phyloP scores from a whole-genome alignment of 768 basidiomycete genomes.

The Gloeostereum incarnatum region DNA sequence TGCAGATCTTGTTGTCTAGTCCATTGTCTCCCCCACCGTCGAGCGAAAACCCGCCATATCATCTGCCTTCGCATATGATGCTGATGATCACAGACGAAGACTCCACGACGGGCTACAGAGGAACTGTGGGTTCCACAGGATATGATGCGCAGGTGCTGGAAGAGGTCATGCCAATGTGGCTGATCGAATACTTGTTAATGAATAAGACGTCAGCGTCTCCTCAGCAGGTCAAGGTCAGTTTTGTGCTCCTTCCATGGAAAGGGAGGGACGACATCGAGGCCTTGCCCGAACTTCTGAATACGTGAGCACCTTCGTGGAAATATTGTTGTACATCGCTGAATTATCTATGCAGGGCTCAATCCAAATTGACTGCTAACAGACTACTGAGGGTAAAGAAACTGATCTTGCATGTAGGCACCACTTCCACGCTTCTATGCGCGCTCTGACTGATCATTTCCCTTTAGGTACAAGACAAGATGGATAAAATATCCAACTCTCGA shows the following conservation, averaged over 20 bases:
- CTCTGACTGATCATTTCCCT: constrained; percentile 6
- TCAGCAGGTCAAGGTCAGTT: constrained; percentile 69
- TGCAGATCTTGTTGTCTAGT: constrained; percentile 45
- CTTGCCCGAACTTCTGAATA: constrained; percentile 77
- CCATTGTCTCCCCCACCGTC: constrained; percentile 59
- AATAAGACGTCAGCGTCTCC: constrained; percentile 47
- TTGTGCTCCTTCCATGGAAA: constrained; percentile 75
- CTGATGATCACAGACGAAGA: constrained; percentile 81
- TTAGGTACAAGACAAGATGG: constrained; percentile 80
- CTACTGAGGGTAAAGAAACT: constrained; percentile 84
- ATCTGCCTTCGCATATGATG: constrained; percentile 48
- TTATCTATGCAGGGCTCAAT: constrained; percentile 43
- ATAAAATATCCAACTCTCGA: constrained; percentile 30
- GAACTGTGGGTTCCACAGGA: constrained; percentile 49
- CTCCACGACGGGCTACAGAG: constrained; percentile 64
- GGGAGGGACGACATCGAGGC: constrained; percentile 47
- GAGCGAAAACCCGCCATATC: constrained; percentile 61
- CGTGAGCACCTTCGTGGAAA: constrained; percentile 36
- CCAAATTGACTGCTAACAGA: constrained; percentile 82
- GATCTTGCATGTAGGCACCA: constrained; percentile 56
- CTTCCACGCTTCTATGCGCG: background rate
- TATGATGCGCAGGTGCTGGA: constrained; percentile 46
- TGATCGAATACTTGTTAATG: constrained; percentile 76
- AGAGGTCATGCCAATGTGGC: constrained; percentile 77
- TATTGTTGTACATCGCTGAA: constrained; percentile 1